Evolutionary conservation across 495 filamentous ascomycete species (phyloP).

Genomic region (Podospora tetraspora): DNA sequence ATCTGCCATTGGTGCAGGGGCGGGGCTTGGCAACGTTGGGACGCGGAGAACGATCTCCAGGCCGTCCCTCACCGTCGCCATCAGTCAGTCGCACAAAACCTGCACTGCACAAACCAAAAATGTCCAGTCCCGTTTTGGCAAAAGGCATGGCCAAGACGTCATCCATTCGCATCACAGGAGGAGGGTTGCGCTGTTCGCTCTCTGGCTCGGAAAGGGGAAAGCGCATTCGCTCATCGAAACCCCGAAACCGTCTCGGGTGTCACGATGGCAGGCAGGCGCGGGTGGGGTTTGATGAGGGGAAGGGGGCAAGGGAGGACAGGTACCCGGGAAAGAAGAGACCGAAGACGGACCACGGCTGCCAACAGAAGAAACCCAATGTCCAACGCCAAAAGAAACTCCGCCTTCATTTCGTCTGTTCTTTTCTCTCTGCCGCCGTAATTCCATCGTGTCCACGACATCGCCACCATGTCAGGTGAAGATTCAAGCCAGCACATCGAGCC

Average conservation of each 20-base stretch:
- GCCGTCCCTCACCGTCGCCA: neutral
- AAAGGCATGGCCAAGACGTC: neutral
- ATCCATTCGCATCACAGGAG: neutral
- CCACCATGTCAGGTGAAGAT: neutral
- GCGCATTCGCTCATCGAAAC: neutral
- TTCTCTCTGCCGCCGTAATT: neutral
- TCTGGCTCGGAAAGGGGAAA: neutral
- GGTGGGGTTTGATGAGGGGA: neutral
- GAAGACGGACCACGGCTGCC: neutral
- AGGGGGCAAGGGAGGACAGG: neutral
- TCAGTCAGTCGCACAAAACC: neutral
- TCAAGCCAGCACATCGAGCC: conserved; percentile 55
- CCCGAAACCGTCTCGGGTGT: neutral
- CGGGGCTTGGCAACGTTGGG: neutral
- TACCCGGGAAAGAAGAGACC: neutral
- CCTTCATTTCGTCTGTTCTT: neutral
- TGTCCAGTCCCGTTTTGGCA: neutral
- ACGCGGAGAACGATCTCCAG: neutral
- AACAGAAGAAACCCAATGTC: neutral
- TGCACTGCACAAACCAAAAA: too few species aligned
- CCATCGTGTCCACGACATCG: neutral
- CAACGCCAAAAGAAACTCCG: neutral
- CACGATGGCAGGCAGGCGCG: neutral
- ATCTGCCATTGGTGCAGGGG: neutral
- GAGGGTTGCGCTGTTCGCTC: neutral